A percentile compares a stretch with the other conserved stretches of the same genome.
phyloP scores from a whole-genome alignment of 148 eudicot species.

The Heliamphora exappendiculata region DNA sequence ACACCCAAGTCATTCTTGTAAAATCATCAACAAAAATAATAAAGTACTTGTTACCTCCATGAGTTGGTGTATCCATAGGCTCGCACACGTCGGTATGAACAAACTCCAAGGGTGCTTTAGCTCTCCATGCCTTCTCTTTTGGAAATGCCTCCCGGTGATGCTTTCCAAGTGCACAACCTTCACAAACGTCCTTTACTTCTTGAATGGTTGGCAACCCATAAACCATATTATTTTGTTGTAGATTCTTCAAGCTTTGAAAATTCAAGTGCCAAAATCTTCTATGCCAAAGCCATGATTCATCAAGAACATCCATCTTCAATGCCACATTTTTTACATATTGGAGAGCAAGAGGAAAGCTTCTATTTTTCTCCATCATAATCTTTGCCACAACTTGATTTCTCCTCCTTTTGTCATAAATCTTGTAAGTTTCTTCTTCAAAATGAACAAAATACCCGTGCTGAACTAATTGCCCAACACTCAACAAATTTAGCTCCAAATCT shows the following conservation, averaged over 20 bases:
- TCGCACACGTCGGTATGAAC: too few relatives aligned
- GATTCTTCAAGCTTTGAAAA: background rate
- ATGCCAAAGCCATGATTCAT: background rate
- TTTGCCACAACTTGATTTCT: background rate
- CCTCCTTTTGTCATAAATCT: background rate
- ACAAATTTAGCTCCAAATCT: slow-evolving; percentile 7
- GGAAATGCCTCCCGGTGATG: slow-evolving; percentile 11
- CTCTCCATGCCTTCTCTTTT: slow-evolving; percentile 11
- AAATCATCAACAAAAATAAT: too few relatives aligned
- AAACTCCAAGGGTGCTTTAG: slow-evolving; percentile 12
- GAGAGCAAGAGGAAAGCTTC: slow-evolving; percentile 10
- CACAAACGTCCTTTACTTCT: background rate
- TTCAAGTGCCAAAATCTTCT: slow-evolving; percentile 16
- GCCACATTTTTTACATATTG: too few relatives aligned
- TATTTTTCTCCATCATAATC: background rate
- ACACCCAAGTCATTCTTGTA: too few relatives aligned
- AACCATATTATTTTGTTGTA: slow-evolving; percentile 2
- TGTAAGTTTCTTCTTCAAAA: slow-evolving; percentile 8
- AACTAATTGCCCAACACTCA: slow-evolving; percentile 15
- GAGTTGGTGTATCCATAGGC: too few relatives aligned
- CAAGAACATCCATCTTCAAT: too few relatives aligned
- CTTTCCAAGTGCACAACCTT: background rate
- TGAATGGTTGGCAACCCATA: background rate
- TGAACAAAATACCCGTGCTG: background rate
- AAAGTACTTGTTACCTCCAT: too few relatives aligned